Evolutionary conservation across 108 stramenopile genomes (phyloP), one percentile per base, ranked within the genome.

Genomic region (Discostella pseudostelligera): DNA sequence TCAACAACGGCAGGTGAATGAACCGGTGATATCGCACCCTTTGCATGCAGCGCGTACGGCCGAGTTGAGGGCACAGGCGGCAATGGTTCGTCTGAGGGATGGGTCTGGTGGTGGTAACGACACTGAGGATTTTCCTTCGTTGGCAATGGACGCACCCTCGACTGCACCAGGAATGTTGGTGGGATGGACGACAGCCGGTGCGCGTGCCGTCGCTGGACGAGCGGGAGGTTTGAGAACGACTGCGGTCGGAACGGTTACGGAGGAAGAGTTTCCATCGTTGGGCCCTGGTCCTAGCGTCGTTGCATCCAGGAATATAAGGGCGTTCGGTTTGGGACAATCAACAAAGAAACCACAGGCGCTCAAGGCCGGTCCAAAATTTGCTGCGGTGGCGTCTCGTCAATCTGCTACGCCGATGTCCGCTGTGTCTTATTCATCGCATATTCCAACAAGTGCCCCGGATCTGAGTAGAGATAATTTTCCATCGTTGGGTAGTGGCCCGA

Each of bases 41-140:
- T 59, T 69, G 42, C 93, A 95, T 66, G 73, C 87, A 12, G 82
- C 87, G 47, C 74, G 93, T 51, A 95, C 93, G 9, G 88, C 83
- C 29, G 80, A 89, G 64, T 56, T 95, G 42, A 62, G 90, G 36
- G 87, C 80, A 22, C 79, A 79, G 54, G 93, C 93, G 9, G 85
- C 84, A 16, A 26, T 25, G 42, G 72, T 76, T 49, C 67, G 90
- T 14, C 72, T 78, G 69, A 68, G 69, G 58, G 66, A 85, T 48
- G 69, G 70, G 6, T 25, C 63, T 13, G 56, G 54, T 5, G 59
- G 65, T 7, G 58, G 64, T 49, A 78, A 32, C 10, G 79, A 56
- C 40, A 61, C 24, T 0, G 84, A 86, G 67, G 78, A 81, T 1
- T 91, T 93, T 79, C 92, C 92, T 0, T 74, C 87, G 0, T 59